Evolutionary conservation across 805 yeast species (phyloP), one percentile per base, ranked within the genome.

Genomic region (Tetrapisispora arboricola): DNA sequence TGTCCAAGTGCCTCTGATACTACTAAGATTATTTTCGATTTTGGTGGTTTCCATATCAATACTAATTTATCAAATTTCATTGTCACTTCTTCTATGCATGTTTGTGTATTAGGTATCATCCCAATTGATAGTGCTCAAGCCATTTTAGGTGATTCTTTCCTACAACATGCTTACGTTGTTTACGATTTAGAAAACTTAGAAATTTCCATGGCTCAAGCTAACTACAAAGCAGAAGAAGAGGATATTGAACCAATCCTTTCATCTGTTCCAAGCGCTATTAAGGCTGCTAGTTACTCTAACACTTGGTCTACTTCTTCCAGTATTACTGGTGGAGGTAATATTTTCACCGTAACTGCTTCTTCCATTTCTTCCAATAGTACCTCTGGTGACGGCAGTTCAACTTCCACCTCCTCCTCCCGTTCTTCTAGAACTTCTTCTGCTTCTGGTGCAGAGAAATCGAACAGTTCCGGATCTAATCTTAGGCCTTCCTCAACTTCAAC

Each of bases 131-230:
- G 27, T 16, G 7, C 55, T 5, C 43, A 43, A 13, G 53, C 68
- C 31, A 66, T 71, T 9, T 55, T 76, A n/a, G 84, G 84, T 42
- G 81, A 76, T 54, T 65, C 71, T 4, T 75, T 78, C 60, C 55
- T 78, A 44, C 64, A 74, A 43, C 60, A 70, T 30, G 78, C 76
- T 2, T 78, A 78, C 48, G 67, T 74, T 28, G 82, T 76, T 36
- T 78, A 70, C 44, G 81, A 78, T 57, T 52, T 77, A 43, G 78
- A 71, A 26, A 63, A 62, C 25, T 50, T 57, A 17, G 67, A 67
- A 43, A 51, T 75, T n/a, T 69, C 71, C 0, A 27, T 75, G 38
- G 80, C 77, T 4, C 73, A 68, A 45, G 78, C 69, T 13, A 50
- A 48, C 22, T 55, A 46, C 36, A 42, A 46, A 33, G 44, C 41